Evolutionary conservation across 2,329 filamentous ascomycete genomes (phyloP), one percentile per base, ranked within the genome.

Genomic region (Penicillium expansum): DNA sequence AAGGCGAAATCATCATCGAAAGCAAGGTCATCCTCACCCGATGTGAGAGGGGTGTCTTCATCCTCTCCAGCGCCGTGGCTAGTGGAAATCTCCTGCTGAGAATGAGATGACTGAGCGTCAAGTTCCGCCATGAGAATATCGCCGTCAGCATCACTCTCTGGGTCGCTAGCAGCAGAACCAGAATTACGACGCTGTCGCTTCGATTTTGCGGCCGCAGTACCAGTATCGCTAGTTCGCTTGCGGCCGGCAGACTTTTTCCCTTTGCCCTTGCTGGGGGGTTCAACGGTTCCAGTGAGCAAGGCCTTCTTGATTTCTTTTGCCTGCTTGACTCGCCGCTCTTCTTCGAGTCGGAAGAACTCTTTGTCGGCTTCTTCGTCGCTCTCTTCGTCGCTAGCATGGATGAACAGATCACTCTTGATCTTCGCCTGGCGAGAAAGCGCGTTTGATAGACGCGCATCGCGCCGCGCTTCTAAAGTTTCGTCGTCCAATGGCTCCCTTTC

Each of bases 351-450:
- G 74, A 93, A 97, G 75, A 97, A 97, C 20, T 83, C 85, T 22
- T 71, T 79, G 74, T 90, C 84, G 55, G 85, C 83, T 45, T 92
- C 91, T 33, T 83, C 86, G 67, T 96, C 91, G n/a, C 83, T 87
- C 64, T 96, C 92, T 52, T 97, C 94, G 70, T 97, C 94, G 63
- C 89, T 91, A 37, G 88, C 86, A 56, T 88, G 84, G 49, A 99
- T 89, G 67, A 86, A 93, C 38, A 93, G 76, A 24, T 87, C 86
- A 67, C 90, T 95, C 79, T 97, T 97, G 76, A 94, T 89, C 70
- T 88, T 89, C 32, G 80, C 80, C 48, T 86, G 82, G 74, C 92
- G 92, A 67, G 92, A 91, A n/a, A 84, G 77, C 63, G 96, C 87
- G 63, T 84, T 88, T 51, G 86, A 80, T 52, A 84, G 82, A 37